Percentiles rank a stretch among this genome's conserved stretches.
These are phyloP conservation scores for Obelidium mucronatum DNA, from an alignment of 192 early-diverging fungal species.

Conservation along the genomic window DNA sequence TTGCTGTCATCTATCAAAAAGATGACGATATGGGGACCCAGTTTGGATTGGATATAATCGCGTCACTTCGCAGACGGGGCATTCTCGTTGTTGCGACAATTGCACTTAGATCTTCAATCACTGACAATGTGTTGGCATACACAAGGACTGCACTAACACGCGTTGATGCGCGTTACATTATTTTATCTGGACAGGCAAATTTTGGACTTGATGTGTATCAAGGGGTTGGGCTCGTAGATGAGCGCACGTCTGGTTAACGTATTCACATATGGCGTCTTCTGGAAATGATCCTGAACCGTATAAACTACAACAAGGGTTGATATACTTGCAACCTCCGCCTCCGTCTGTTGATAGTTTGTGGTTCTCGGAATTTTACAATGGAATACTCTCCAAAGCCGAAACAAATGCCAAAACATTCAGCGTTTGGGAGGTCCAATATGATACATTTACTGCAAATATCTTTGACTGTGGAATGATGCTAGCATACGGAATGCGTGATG, in stretches of 20 bases:
- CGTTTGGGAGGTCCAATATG: background rate
- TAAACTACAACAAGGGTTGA: background rate
- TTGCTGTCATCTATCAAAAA: constrained; percentile 2
- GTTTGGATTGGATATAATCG: background rate
- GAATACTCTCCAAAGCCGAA: background rate
- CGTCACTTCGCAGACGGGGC: background rate
- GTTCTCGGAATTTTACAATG: background rate
- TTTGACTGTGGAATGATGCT: constrained; percentile 7
- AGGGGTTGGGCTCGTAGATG: background rate
- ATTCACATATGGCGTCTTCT: background rate
- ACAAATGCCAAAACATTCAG: background rate
- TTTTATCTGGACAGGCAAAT: background rate
- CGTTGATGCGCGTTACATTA: background rate
- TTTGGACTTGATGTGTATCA: background rate
- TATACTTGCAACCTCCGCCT: background rate
- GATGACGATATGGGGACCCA: background rate
- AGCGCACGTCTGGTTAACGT: background rate
- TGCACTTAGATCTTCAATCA: background rate
- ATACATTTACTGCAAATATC: background rate
- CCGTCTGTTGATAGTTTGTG: background rate
- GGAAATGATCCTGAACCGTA: background rate
- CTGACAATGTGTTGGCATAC: background rate
- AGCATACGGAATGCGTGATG: background rate
- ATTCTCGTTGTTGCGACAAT: background rate
- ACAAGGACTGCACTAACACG: background rate